Evolutionary conservation across 2,329 filamentous ascomycete genomes (phyloP).

Genomic region (Fusarium devonianum): DNA sequence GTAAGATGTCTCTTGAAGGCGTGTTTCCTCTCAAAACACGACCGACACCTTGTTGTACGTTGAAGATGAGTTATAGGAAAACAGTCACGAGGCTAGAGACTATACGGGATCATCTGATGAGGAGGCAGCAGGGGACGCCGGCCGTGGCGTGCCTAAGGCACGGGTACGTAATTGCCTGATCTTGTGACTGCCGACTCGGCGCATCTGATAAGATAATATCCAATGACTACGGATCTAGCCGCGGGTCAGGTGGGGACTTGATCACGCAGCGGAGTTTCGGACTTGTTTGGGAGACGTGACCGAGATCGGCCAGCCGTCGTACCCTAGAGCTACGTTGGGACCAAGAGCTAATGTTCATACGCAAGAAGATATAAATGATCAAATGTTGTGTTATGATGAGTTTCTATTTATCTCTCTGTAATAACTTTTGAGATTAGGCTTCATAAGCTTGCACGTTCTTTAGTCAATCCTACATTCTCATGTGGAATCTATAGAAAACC

Average conservation of each 20-base stretch:
- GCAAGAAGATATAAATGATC: too few species aligned
- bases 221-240: conserved; percentile 39
- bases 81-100: not conserved
- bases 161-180: conserved; percentile 14
- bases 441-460: too few species aligned
- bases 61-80: not conserved
- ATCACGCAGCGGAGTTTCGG: not conserved
- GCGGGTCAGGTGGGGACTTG: conserved; percentile 19
- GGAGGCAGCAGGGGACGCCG: not conserved
- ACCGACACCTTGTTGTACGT: not conserved
- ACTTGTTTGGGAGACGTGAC: not conserved
- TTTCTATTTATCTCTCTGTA: too few species aligned
- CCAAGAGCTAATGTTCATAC: too few species aligned
- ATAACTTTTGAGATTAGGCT: too few species aligned
- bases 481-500: too few species aligned
- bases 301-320: not conserved
- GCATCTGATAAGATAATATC: conserved; percentile 40
- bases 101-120: conserved; percentile 10
- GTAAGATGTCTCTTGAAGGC: not conserved
- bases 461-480: too few species aligned
- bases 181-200: conserved; percentile 25
- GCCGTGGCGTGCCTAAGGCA: conserved; percentile 9
- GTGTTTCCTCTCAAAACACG: not conserved
- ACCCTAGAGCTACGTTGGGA: not conserved
- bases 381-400: too few species aligned